These are phyloP conservation scores for Starmera stellimalicola DNA, from an alignment of 1,139 yeast species.

Conservation along the genomic window DNA sequence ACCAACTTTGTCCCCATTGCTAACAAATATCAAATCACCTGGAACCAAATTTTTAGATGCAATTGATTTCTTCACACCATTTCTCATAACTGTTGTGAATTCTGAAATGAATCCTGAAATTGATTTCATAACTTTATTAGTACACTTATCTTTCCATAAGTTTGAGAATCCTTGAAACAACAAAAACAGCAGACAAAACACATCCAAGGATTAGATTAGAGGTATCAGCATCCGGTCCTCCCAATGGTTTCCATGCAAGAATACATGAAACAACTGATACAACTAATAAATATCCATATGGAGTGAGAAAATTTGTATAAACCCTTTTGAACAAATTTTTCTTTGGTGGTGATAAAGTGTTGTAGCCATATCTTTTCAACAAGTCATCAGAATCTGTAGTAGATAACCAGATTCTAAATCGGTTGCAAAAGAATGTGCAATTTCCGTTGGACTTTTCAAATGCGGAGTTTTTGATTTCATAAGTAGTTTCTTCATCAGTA, in stretches of 20 bases:
- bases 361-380: constrained; percentile 26
- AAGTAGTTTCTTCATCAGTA: too few species aligned
- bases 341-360: constrained; percentile 32
- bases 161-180: constrained; percentile 40
- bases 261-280: constrained; percentile 38
- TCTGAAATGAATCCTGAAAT: constrained; percentile 36
- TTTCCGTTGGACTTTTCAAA: constrained; percentile 5
- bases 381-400: constrained; percentile 3
- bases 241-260: constrained; percentile 42
- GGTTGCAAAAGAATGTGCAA: constrained; percentile 9
- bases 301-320: constrained; percentile 37
- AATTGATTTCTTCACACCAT: constrained; percentile 27
- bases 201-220: constrained; percentile 39
- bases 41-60: constrained; percentile 38
- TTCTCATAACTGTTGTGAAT: constrained; percentile 33
- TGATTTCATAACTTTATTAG: constrained; percentile 41
- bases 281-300: constrained; percentile 37
- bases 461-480: too few species aligned
- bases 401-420: constrained; percentile 9
- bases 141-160: constrained; percentile 41
- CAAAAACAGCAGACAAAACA: constrained; percentile 33
- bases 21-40: constrained; percentile 37
- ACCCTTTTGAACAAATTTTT: constrained; percentile 26
- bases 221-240: constrained; percentile 35
- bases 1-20: constrained; percentile 40